Evolutionary conservation across 306 rosid genomes (phyloP).

Genomic region (Vigna unguiculata): DNA sequence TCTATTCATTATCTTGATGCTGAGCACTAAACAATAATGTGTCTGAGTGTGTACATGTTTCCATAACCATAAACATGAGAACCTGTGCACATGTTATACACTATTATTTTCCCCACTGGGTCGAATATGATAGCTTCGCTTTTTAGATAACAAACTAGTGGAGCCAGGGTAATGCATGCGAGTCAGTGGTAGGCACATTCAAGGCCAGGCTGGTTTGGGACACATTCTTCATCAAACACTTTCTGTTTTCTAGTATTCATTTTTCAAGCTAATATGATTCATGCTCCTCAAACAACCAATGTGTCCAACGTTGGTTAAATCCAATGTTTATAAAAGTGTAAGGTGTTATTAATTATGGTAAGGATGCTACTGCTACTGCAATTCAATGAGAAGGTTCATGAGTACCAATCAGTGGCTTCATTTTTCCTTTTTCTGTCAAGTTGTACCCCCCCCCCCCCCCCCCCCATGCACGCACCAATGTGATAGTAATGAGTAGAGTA

Average conservation of each 20-base stretch:
- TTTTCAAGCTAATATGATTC: background rate
- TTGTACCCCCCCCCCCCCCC: too few relatives aligned
- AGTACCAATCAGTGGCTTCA: too few relatives aligned
- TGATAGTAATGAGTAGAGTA: too few relatives aligned
- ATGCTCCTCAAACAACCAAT: background rate
- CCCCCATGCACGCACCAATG: too few relatives aligned
- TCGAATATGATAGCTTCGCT: background rate
- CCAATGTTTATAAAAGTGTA: too few relatives aligned
- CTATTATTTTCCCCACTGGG: background rate
- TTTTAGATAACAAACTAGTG: slow-evolving; percentile 9
- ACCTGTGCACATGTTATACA: background rate
- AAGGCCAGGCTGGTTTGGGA: slow-evolving; percentile 25
- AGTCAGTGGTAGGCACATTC: slow-evolving; percentile 5
- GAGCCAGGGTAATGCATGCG: slow-evolving; percentile 4
- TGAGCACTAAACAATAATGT: background rate
- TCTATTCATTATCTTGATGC: background rate
- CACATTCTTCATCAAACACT: slow-evolving; percentile 23
- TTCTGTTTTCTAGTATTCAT: background rate
- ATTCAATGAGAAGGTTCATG: too few relatives aligned
- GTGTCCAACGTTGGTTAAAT: too few relatives aligned
- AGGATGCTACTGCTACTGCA: too few relatives aligned
- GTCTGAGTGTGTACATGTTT: background rate
- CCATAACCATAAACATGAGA: too few relatives aligned
- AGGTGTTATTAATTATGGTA: too few relatives aligned
- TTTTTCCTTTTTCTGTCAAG: too few relatives aligned